These are phyloP conservation scores for Podila epigama DNA, from an alignment of 192 early-diverging fungal species.

Conservation along the genomic window DNA sequence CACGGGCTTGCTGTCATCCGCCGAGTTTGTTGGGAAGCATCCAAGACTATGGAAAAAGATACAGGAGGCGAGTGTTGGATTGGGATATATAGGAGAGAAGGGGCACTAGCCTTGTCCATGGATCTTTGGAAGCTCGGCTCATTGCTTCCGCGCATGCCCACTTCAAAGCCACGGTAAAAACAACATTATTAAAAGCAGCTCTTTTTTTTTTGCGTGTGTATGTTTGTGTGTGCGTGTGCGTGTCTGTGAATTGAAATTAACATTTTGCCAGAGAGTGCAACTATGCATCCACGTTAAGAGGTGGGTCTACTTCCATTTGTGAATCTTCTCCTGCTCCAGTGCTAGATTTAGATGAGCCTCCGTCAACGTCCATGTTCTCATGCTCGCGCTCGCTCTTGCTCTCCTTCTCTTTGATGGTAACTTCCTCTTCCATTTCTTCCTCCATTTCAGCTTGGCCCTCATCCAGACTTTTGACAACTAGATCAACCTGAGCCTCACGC, in stretches of 20 bases:
- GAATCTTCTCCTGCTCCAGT: background rate
- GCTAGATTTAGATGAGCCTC: background rate
- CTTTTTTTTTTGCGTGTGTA: too few relatives aligned
- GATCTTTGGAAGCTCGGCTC: constrained; percentile 31
- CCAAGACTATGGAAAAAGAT: background rate
- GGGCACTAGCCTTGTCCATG: background rate
- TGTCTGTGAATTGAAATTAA: too few relatives aligned
- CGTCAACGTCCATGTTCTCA: background rate
- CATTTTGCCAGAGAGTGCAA: too few relatives aligned
- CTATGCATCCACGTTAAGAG: background rate
- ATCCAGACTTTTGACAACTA: constrained; percentile 46
- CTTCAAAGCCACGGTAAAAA: background rate
- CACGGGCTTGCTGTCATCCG: constrained; percentile 13
- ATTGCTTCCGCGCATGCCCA: background rate
- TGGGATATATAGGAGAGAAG: constrained; percentile 4
- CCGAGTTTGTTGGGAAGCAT: background rate
- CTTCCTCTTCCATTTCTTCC: constrained; percentile 41
- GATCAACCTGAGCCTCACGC: constrained; percentile 27
- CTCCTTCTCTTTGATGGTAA: constrained; percentile 38
- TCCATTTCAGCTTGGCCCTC: constrained; percentile 49
- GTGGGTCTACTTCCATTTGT: background rate
- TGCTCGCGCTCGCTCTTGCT: constrained; percentile 6
- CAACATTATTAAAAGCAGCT: background rate
- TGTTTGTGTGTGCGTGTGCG: too few relatives aligned
- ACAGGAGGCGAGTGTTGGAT: background rate